Conservation (phyloP, 2,329 filamentous ascomycete genomes). For the Grosmannia huntii region DNA sequence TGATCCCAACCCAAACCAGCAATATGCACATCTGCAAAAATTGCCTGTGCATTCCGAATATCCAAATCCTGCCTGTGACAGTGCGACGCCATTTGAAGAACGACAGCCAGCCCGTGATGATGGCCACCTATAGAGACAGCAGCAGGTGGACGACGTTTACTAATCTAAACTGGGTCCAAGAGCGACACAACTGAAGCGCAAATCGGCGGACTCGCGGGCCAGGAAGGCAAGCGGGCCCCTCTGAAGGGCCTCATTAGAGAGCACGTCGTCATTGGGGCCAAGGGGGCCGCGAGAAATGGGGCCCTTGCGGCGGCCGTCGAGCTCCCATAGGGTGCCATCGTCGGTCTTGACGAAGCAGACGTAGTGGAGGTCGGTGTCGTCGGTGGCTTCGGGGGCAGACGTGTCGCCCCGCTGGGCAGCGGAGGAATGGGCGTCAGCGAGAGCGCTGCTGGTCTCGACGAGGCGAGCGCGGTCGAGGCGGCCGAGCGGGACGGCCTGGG, state of each 20-base stretch:
- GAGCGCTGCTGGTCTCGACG: conserved; percentile 60
- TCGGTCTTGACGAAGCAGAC: conserved; percentile 78
- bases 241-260: conserved; percentile 62
- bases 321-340: conserved; percentile 51
- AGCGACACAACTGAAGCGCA: conserved; percentile 47
- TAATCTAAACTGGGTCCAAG: conserved; percentile 31
- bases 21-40: no score
- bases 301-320: conserved; percentile 46
- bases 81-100: not conserved
- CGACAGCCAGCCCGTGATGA: no score
- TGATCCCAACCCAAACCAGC: no score
- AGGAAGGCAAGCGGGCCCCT: conserved; percentile 51
- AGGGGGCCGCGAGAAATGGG: conserved; percentile 44
- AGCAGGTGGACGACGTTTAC: not conserved
- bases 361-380: conserved; percentile 85
- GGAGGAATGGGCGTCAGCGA: conserved; percentile 67
- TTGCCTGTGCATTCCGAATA: no score
- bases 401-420: conserved; percentile 73
- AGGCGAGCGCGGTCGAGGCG: conserved; percentile 56
- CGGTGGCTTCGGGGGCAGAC: conserved; percentile 60
- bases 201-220: conserved; percentile 38
- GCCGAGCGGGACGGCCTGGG: conserved; percentile 54
- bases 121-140: not conserved
- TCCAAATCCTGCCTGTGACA: not conserved
- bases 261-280: conserved; percentile 50